Percentiles rank a stretch among this genome's conserved stretches.
phyloP scores from a whole-genome alignment of 2,329 filamentous ascomycete species.

The Colletotrichum cuscutae region DNA sequence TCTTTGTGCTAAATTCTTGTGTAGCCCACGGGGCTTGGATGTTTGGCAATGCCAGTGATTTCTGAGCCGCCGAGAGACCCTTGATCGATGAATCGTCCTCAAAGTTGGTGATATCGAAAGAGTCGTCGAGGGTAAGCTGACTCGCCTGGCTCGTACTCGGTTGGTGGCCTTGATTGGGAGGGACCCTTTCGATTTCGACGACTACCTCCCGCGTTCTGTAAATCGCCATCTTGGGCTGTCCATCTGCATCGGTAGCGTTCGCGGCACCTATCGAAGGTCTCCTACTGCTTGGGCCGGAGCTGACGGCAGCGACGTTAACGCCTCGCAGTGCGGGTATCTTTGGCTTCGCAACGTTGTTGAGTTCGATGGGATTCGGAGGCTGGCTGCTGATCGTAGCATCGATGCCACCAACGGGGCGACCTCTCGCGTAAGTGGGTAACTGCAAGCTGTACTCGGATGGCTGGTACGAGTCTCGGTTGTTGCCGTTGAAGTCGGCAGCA shows the following conservation, averaged over 20 bases:
- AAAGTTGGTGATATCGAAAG: background rate
- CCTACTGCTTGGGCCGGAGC: background rate
- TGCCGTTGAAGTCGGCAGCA: conserved; percentile 2
- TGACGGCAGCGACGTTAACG: conserved; percentile 19
- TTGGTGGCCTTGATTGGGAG: background rate
- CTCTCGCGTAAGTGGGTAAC: conserved; percentile 4
- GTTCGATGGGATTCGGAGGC: background rate
- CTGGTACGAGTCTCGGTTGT: conserved; percentile 17
- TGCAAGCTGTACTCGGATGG: conserved; percentile 22
- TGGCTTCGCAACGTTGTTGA: background rate
- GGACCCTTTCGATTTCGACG: conserved; percentile 21
- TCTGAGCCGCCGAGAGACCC: background rate
- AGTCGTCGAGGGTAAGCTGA: conserved; percentile 1
- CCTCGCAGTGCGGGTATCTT: background rate
- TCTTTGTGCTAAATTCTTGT: conserved; percentile 24
- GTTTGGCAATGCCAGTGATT: conserved; percentile 17
- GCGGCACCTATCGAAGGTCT: background rate
- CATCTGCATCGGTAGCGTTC: background rate
- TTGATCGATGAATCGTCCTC: background rate
- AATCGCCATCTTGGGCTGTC: conserved; percentile 30
- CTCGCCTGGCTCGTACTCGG: background rate
- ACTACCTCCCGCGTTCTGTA: conserved; percentile 26
- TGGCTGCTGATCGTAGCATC: background rate
- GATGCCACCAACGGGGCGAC: background rate
- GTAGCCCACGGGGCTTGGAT: conserved; percentile 22